Base-by-base conservation (phyloP, 257 asterid species). In the Capsicum rhomboideum region DNA sequence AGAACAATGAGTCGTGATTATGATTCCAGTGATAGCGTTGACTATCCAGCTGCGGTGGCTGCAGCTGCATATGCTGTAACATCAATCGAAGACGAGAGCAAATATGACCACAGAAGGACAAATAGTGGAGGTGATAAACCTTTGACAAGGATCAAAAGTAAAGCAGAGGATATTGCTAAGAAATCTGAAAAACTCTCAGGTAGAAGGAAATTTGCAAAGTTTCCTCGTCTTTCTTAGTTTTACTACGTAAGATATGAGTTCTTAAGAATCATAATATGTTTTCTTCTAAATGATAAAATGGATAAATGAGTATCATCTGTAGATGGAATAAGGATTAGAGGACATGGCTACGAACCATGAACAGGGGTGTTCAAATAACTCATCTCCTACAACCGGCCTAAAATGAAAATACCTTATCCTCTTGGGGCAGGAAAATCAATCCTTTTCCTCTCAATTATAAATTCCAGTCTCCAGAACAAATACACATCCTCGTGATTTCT, bases 41-140 rank as follows among this genome's bases (percentile, higher is more conserved):
- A 91, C 12, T 93, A 92, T 68, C 93, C 90, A 20, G 82, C 92
- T 63, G 98, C 98, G 5, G 90, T 93, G 81, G 99, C 98, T 18
- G 98, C 98, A 26, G 95, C 98, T 78, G 99, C 99, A 72, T 92
- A 85, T 80, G 99, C 99, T 37, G 83, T 96, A 85, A 90, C 90
- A 83, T 86, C 94, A 20, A 91, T 91, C 6, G 95, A 96, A 84
- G 94, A 91, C 84, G 85, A 93, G 68, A 83, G 85, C 28, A 14
- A 16, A 2, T 69, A 77, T 78, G 89, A 85, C 74, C 72, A 67
- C 59, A 84, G 78, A 61, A 88, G 84, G 69, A 75, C 64, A 67
- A 37, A 58, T 63, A 83, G 59, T 55, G 88, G 83, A 66, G 86
- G 50, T 50, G 90, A 88, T 68, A 87, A 26, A 88, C 79, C 90